phyloP scores from a whole-genome alignment of 495 filamentous ascomycete species.

The Chaetomium fimeti region DNA sequence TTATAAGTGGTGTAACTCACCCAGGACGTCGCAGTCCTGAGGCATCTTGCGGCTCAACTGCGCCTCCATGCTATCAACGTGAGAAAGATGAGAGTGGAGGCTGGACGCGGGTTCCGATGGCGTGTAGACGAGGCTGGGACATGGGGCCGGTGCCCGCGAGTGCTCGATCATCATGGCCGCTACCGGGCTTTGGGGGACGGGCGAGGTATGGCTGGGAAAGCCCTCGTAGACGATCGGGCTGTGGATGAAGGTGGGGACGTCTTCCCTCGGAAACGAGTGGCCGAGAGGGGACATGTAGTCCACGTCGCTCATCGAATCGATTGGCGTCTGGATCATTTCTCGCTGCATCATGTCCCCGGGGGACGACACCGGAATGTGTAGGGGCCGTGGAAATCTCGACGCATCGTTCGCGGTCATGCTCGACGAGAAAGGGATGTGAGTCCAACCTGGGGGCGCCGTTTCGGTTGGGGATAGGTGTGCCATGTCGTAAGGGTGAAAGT shows the following conservation, averaged over 20 bases:
- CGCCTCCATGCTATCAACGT: slow-evolving; percentile 44
- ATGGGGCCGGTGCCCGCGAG: slow-evolving; percentile 50
- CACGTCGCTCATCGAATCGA: slow-evolving; percentile 54
- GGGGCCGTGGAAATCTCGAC: slow-evolving; percentile 27
- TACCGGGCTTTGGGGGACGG: slow-evolving; percentile 52
- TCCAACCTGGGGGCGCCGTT: slow-evolving; percentile 36
- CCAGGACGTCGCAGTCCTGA: slow-evolving; percentile 47
- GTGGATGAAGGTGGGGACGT: slow-evolving; percentile 49
- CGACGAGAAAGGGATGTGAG: slow-evolving; percentile 35
- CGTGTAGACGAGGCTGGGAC: slow-evolving; percentile 50
- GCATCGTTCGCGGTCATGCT: slow-evolving; percentile 30
- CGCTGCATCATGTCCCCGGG: slow-evolving; percentile 46
- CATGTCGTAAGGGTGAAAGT: slow-evolving; percentile 43
- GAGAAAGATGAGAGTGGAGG: slow-evolving; percentile 45
- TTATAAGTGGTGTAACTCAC: slow-evolving; percentile 35
- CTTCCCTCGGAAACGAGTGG: slow-evolving; percentile 52
- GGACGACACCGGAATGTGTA: slow-evolving; percentile 31
- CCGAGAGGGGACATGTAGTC: slow-evolving; percentile 55
- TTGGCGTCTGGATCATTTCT: slow-evolving; percentile 47
- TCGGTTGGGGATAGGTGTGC: slow-evolving; percentile 41
- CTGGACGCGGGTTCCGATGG: slow-evolving; percentile 51
- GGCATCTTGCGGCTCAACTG: slow-evolving; percentile 47
- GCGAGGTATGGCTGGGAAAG: slow-evolving; percentile 48
- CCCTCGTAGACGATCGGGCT: slow-evolving; percentile 55
- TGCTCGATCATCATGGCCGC: slow-evolving; percentile 53